A percentile compares a stretch with the other conserved stretches of the same genome.
phyloP scores from a whole-genome alignment of 768 basidiomycete species.

The Suillus clintonianus region DNA sequence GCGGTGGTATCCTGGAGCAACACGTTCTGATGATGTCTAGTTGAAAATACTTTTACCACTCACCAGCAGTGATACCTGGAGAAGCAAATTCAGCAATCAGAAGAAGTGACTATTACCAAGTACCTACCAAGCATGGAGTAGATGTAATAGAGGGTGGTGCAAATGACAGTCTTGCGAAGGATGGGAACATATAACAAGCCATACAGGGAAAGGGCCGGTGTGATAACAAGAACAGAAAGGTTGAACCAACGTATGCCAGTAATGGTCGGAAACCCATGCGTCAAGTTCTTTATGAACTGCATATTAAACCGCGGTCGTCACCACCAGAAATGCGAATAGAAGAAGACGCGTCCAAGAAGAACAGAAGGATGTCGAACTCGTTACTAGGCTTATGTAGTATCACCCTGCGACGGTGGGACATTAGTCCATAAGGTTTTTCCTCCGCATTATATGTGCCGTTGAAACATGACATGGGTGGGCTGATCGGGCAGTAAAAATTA shows the following conservation, averaged over 20 bases:
- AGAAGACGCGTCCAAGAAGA: constrained; percentile 1
- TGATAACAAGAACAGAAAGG: constrained; percentile 64
- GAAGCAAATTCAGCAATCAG: constrained; percentile 12
- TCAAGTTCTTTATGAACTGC: constrained; percentile 14
- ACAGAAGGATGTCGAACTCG: constrained; percentile 10
- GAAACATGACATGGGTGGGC: not conserved
- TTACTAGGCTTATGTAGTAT: constrained; percentile 33
- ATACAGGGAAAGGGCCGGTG: constrained; percentile 71
- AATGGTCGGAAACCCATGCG: constrained; percentile 45
- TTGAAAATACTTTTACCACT: not conserved
- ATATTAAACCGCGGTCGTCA: constrained; percentile 11
- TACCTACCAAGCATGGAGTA: constrained; percentile 81
- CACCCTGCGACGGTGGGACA: constrained; percentile 18
- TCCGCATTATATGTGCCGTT: not conserved
- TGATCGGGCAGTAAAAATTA: not conserved
- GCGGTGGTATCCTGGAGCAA: constrained; percentile 68
- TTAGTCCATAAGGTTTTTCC: not conserved
- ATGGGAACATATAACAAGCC: constrained; percentile 56
- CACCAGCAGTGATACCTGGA: constrained; percentile 55
- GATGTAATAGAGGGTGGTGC: constrained; percentile 71
- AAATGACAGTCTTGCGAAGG: constrained; percentile 56
- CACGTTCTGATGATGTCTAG: constrained; percentile 5
- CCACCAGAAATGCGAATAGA: not conserved
- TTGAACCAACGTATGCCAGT: constrained; percentile 77
- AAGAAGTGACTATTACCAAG: constrained; percentile 11